Percentiles rank a stretch among this genome's conserved stretches.
Evolutionary conservation across 306 rosid genomes (phyloP).

Genomic region (Rosa rugosa): DNA sequence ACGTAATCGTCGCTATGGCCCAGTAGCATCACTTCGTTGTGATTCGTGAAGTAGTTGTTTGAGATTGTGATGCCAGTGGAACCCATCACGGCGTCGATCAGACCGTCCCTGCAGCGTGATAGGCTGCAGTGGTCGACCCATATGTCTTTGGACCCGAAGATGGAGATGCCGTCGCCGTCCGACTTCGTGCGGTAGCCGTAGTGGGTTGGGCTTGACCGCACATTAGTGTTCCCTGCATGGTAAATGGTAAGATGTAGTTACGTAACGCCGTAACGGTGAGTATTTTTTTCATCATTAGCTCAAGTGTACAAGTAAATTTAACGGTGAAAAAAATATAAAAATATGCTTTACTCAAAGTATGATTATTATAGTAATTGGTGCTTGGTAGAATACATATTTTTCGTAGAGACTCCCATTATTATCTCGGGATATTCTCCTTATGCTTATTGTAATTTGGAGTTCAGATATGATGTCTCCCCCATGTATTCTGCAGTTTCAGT

Average conservation of each 20-base stretch:
- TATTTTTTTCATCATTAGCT: too few relatives aligned
- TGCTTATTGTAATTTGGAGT: too few relatives aligned
- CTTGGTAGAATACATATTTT: too few relatives aligned
- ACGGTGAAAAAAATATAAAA: too few relatives aligned
- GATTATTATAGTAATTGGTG: too few relatives aligned
- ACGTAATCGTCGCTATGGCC: slow-evolving; percentile 80
- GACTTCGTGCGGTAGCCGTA: slow-evolving; percentile 67
- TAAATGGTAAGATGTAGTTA: not conserved
- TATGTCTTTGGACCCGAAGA: slow-evolving; percentile 62
- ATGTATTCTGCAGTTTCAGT: too few relatives aligned
- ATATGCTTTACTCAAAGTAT: too few relatives aligned
- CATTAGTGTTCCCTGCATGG: slow-evolving; percentile 52
- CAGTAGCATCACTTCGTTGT: slow-evolving; percentile 79
- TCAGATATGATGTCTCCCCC: too few relatives aligned
- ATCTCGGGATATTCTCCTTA: too few relatives aligned
- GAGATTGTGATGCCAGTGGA: slow-evolving; percentile 86
- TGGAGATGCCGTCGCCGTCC: slow-evolving; percentile 89
- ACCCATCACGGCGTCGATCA: slow-evolving; percentile 85
- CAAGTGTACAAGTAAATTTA: too few relatives aligned
- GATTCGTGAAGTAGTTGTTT: slow-evolving; percentile 77
- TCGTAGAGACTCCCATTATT: too few relatives aligned
- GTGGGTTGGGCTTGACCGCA: slow-evolving; percentile 72
- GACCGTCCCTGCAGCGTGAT: slow-evolving; percentile 83
- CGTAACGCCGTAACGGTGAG: not conserved
- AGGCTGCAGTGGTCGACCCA: slow-evolving; percentile 90